These are phyloP conservation scores for Pichia kluyveri DNA, from an alignment of 805 yeast species.

Conservation along the genomic window DNA sequence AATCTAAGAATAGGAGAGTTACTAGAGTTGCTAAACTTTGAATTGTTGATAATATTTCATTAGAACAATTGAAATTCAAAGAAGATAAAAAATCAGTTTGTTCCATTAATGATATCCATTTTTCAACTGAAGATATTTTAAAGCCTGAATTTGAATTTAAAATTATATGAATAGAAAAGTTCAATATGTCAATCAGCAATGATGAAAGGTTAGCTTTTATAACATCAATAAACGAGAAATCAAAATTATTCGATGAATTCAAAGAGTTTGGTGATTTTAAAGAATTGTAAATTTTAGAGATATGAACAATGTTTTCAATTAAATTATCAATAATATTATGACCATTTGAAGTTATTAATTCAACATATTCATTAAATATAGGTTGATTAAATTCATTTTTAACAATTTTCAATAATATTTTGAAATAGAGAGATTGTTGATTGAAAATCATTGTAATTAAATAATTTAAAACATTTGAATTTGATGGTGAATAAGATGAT, in stretches of 20 bases:
- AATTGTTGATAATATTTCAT: constrained; percentile 19
- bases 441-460: constrained; percentile 1
- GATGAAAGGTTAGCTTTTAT: constrained; percentile 12
- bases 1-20: constrained; percentile 46
- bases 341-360: neutral
- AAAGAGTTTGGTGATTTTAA: neutral
- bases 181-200: constrained; percentile 16
- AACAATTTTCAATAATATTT: neutral
- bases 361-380: too few relatives aligned
- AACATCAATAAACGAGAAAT: too few relatives aligned
- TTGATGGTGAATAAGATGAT: neutral
- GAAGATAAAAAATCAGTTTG: constrained; percentile 16
- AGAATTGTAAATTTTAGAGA: constrained; percentile 8
- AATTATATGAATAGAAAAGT: constrained; percentile 20
- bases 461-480: neutral
- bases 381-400: neutral
- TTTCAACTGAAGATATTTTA: constrained; percentile 24
- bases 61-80: neutral
- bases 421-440: constrained; percentile 1
- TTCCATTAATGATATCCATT: constrained; percentile 52
- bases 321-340: constrained; percentile 25
- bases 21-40: constrained; percentile 40
- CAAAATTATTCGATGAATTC: too few relatives aligned
- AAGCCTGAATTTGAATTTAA: constrained; percentile 18
- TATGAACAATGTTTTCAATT: constrained; percentile 11